Base-by-base conservation (phyloP, 805 yeast species). In the Candida silvatica region DNA sequence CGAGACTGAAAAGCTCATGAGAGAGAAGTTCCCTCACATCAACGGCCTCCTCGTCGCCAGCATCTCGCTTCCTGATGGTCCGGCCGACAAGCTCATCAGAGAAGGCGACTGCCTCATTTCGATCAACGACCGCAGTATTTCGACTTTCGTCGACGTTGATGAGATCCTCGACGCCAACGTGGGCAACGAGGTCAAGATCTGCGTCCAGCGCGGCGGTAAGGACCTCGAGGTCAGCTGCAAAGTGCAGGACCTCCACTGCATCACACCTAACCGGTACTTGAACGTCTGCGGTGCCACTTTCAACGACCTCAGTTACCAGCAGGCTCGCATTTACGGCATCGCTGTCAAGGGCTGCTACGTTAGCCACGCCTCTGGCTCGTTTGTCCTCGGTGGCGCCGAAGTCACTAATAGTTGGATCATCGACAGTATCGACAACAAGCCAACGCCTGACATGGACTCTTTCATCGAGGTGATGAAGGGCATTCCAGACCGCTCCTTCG, bases 51-150 rank as follows among this genome's bases (percentile, higher is more conserved):
- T 87, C 17, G 94, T 87, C 2, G 94, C 94, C 1, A 85, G 82
- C 37, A 69, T 85, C 4, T 74, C 86, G 1, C 59, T 87, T 29
- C 94, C 94, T 3, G 75, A 78, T 44, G 96, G 96, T 0, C 95
- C 95, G 2, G 87, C 87, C 0, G 80, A 78, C 50, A 69, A 67
- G 0, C 54, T 66, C 27, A 70, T 88, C 19, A 74, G 77, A 47
- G 96, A 87, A 60, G 96, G 96, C 37, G 97, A 88, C 54, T 75
- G 82, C 27, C 61, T 88, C 40, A 67, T 88, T 17, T 74, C 90
- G 2, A 71, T 88, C 22, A 78, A 85, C 46, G 85, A 73, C 15
- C 62, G 62, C 35, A 59, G 66, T 16, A 74, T 88, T 25, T 66
- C 82, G 1, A 71, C 83, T 3, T 88, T 87, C 51, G 71, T 84